Base-by-base conservation (phyloP, 148 eudicot species). In the Rhododendron mucronatum region DNA sequence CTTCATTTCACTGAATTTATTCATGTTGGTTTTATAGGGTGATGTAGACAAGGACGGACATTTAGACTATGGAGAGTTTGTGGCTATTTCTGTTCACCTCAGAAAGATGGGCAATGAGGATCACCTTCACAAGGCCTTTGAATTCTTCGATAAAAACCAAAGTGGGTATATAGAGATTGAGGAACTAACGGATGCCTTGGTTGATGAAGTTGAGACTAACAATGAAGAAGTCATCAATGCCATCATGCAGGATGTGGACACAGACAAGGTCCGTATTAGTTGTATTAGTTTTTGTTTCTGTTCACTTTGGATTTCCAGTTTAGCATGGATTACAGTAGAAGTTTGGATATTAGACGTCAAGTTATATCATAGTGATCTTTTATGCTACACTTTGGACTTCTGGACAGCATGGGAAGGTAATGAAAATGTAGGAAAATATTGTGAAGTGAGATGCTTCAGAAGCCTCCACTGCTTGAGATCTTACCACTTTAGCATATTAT, bases 221-320 rank as follows among this genome's bases (percentile, higher is more conserved):
- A 92, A 84, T 47, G 94, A 92, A 88, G 96, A 95, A 82, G 95
- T 95, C 71, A 86, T 92, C 78, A 92, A 84, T 81, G 98, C 96
- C 82, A 95, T 95, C 45, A 95, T 93, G 96, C 94, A 93, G 47
- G 96, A 95, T 57, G 98, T 95, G 37, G 98, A 95, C 81, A 95
- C 94, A 6, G 96, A 93, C 88, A 93, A 93, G 96, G 98, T 95
- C 48, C 83, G 59, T 67, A 71, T 21, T 35, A 50, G 47, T 41
- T 81, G 39, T 85, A 63, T 77, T 73, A 57, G 8, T 26, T 53
- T 82, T 69, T 13, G 55, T 50, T 41, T 50, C n/a, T 67, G 37
- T 13, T 69, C 37, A 28, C 1, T 28, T 69, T 30, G 35, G 0
- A 44, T 65, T 83, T 65, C 21, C 13, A 15, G 74, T 67, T 67